Base-by-base conservation (phyloP, 2,329 filamentous ascomycete genomes). In the Trichoderma sp. region DNA sequence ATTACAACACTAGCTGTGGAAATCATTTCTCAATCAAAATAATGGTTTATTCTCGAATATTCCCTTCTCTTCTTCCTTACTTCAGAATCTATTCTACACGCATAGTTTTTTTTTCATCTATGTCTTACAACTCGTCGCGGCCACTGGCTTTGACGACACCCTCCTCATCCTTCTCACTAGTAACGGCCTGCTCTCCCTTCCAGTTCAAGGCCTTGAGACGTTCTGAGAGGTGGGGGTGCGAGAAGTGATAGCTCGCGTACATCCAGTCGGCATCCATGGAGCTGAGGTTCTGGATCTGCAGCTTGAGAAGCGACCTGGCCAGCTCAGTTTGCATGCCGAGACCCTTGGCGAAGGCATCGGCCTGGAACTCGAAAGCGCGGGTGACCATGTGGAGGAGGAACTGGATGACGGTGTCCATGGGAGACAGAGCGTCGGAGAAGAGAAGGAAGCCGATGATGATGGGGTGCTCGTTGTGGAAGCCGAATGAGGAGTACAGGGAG, bases 241-340 rank as follows among this genome's bases (percentile, higher is more conserved):
- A 97, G 86, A 96, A 97, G 83, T 99, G 94, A 85, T 98, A 99
- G 82, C 91, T 96, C 66, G 96, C 96, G 81, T 97, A 99, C 87
- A 97, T 89, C 92, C 92, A 97, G 82, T 99, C 96, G 33, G 96
- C 96, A 76, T 99, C 96, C 95, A 99, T 98, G 71, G 93, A 96
- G 81, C 93, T 97, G 74, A 99, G 86, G 79, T 99, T 99, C 84
- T 98, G 94, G 77, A 97, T 93, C 83, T 99, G 96, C 64, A 99
- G 91, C 85, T 97, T 97, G 83, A 99, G 94, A 72, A 99, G 88
- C 27, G 93, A 96, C 72, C 89, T 86, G 55, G 94, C 93, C 64
- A 99, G 89, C 80, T 97, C 90, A 57, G 88, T 83, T 64, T 91
- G 88, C 82, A 95, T 97, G 65, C 96, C 96, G 11, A 97, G 89